Percentiles rank a stretch among this genome's conserved stretches.
Evolutionary conservation across 1,139 yeast genomes (phyloP).

Genomic region (Starmera stellimalicola): DNA sequence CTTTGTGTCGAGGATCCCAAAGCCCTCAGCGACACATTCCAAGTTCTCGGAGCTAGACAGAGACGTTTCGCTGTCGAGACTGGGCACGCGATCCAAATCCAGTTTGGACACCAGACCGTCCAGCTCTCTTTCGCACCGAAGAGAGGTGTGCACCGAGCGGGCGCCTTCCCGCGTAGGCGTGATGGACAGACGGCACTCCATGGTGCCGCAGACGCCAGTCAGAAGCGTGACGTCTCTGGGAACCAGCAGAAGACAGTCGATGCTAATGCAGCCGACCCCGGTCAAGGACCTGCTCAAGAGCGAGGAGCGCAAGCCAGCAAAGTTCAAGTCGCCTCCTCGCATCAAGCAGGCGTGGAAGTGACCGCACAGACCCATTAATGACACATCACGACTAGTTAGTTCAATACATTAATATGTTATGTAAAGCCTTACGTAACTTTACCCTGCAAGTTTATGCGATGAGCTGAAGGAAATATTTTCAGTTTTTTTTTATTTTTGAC

Average conservation of each 20-base stretch:
- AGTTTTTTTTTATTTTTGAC: too few relatives aligned
- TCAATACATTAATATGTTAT: too few relatives aligned
- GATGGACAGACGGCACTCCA: conserved; percentile 10
- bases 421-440: too few relatives aligned
- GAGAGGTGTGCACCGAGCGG: conserved; percentile 7
- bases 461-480: too few relatives aligned
- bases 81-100: neutral
- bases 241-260: conserved; percentile 7
- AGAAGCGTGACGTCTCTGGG: conserved; percentile 1
- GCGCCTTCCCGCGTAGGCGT: conserved; percentile 8
- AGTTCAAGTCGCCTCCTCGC: conserved; percentile 1
- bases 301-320: conserved; percentile 4
- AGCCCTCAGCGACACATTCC: conserved; percentile 9
- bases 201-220: conserved; percentile 15
- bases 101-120: conserved; percentile 7
- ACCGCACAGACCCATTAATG: too few relatives aligned
- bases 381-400: too few relatives aligned
- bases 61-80: neutral
- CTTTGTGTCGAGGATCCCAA: conserved; percentile 4
- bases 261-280: conserved; percentile 18
- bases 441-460: conserved; percentile 1
- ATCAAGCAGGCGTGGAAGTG: conserved; percentile 1
- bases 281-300: conserved; percentile 9
- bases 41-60: too few relatives aligned
- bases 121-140: conserved; percentile 11